These are phyloP conservation scores for Theobroma grandiflorum DNA, from an alignment of 441 rosid species.

Conservation along the genomic window DNA sequence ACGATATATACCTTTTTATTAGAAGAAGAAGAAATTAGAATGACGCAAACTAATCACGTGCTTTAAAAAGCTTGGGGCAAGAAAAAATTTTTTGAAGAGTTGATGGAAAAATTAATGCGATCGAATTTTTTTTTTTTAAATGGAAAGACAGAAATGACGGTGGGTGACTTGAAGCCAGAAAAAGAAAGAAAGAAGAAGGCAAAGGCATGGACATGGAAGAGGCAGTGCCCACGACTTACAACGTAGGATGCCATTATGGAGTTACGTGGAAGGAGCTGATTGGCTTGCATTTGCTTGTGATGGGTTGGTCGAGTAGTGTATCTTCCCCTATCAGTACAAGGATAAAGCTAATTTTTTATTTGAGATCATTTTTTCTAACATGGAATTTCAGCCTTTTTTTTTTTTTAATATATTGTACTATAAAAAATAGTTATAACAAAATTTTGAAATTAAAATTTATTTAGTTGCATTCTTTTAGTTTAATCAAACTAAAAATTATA, in stretches of 20 bases:
- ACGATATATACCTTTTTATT: slow-evolving; percentile 13
- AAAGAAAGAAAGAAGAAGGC: slow-evolving; percentile 33
- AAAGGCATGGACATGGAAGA: slow-evolving; percentile 10
- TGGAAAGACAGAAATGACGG: slow-evolving; percentile 31
- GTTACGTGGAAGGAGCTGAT: not conserved
- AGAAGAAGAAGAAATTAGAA: slow-evolving; percentile 9
- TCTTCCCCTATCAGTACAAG: too few species aligned
- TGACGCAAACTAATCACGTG: slow-evolving; percentile 18
- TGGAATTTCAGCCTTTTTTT: too few species aligned
- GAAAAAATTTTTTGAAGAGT: not conserved
- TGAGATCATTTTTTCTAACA: not conserved
- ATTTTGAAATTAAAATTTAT: too few species aligned
- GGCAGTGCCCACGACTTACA: not conserved
- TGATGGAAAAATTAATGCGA: slow-evolving; percentile 3
- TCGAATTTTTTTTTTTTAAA: not conserved
- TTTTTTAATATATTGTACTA: too few species aligned
- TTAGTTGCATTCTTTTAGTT: too few species aligned
- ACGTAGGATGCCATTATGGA: slow-evolving; percentile 18
- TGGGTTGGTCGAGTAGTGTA: not conserved
- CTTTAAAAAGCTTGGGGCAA: not conserved
- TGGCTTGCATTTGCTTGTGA: not conserved
- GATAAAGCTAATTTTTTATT: not conserved
- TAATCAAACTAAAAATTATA: too few species aligned
- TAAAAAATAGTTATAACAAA: too few species aligned
- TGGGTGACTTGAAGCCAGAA: slow-evolving; percentile 30